Evolutionary conservation across 2,329 filamentous ascomycete species (phyloP).

Genomic region (Myriosclerotinia curreyana): DNA sequence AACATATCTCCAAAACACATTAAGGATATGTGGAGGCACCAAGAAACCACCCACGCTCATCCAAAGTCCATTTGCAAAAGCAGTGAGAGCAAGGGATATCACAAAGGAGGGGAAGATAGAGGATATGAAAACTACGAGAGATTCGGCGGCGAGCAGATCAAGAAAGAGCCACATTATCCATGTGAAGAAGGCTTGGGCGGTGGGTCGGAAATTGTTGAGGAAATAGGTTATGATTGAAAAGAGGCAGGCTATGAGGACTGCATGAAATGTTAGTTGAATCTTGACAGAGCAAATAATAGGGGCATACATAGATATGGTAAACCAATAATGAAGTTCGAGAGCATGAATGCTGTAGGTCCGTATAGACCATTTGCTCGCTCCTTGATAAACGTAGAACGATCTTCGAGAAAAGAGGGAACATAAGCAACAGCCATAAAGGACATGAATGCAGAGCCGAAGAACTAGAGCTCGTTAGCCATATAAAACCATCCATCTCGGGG

Average conservation of each 20-base stretch:
- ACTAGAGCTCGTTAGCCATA: conserved; percentile 39
- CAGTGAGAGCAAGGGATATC: conserved; percentile 71
- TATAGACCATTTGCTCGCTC: conserved; percentile 81
- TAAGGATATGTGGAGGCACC: conserved; percentile 68
- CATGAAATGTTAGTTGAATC: conserved; percentile 22
- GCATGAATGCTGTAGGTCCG: conserved; percentile 66
- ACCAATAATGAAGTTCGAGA: conserved; percentile 80
- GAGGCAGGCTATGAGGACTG: conserved; percentile 67
- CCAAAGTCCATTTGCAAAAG: conserved; percentile 86
- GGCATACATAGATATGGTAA: conserved; percentile 68
- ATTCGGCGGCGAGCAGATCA: conserved; percentile 77
- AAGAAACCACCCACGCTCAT: conserved; percentile 85
- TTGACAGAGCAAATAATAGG: neutral
- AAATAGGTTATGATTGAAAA: conserved; percentile 78
- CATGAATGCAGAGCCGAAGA: conserved; percentile 73
- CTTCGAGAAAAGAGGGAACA: conserved; percentile 79
- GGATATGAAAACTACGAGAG: conserved; percentile 73
- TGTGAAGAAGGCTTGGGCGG: conserved; percentile 64
- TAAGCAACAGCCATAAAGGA: conserved; percentile 83
- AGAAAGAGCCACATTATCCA: conserved; percentile 85
- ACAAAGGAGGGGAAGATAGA: conserved; percentile 76
- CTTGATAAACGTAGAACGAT: conserved; percentile 68
- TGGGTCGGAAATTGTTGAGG: conserved; percentile 71
- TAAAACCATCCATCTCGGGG: neutral
- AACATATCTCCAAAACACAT: conserved; percentile 81